Evolutionary conservation across 768 basidiomycete genomes (phyloP), one percentile per base, ranked within the genome.

Genomic region (Pleurotus citrinopileatus): DNA sequence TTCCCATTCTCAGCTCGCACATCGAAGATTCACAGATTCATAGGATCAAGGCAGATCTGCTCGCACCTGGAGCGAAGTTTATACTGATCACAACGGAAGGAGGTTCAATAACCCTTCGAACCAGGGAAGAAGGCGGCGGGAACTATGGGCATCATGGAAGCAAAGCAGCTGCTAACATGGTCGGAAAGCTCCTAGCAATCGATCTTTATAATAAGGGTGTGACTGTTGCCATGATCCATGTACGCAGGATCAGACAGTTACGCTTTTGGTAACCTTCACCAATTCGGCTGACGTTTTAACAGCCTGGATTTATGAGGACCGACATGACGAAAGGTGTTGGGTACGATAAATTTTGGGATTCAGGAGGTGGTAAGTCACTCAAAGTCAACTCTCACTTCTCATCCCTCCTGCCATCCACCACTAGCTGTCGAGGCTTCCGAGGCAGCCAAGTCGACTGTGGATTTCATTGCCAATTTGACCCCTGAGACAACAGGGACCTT

Each of bases 151-250:
- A 79, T 59, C 78, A 79, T 57, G 76, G 72, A 1, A 72, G 68
- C 53, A 80, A 80, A 62, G 74, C 71, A 1, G 77, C 77, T 19
- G 70, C 66, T 4, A 78, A 80, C 56, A 80, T 80, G 78, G 67
- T 74, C 8, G 77, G 76, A 2, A 70, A 70, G 40, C 61, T 79
- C 19, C 58, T 79, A 34, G 63, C 68, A 7, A 65, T 67, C 40
- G 76, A 78, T 55, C 54, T 79, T 12, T 61, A 68, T 28, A 66
- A 70, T 19, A 66, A 69, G 45, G 72, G 71, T 2, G 59, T 78
- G 12, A 64, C 69, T 0, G 71, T 77, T 9, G 68, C 63, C 1
- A 73, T 77, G 70, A 70, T 79, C 32, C 75, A 78, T 60, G 76
- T 77, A 32, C 55, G 74, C 69, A 0, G 10, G 15, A 8, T 3